Conservation (phyloP, 768 basidiomycete genomes). For the Piloderma croceum region DNA sequence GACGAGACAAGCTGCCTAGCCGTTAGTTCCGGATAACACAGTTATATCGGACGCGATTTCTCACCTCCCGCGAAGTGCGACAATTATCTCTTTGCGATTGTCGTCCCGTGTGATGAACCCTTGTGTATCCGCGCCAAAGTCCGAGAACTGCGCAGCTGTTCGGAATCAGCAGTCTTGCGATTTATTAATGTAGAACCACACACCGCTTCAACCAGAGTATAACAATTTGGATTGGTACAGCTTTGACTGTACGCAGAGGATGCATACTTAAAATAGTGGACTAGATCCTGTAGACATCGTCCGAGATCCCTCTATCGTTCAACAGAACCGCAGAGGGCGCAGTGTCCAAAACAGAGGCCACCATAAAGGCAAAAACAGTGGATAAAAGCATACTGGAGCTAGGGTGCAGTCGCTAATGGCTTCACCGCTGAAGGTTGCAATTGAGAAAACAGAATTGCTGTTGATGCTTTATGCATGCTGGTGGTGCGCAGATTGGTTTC, state of each 20-base stretch:
- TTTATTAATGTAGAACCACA: conserved; percentile 1
- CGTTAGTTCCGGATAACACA: background rate
- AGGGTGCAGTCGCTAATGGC: no score
- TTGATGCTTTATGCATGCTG: no score
- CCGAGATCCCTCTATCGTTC: background rate
- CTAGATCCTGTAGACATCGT: conserved; percentile 33
- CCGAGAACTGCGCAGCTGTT: conserved; percentile 32
- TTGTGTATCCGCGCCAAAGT: conserved; percentile 37
- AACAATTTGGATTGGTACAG: conserved; percentile 48
- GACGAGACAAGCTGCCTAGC: background rate
- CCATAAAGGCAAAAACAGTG: background rate
- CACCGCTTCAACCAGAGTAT: conserved; percentile 34
- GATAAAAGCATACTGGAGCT: background rate
- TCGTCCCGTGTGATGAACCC: conserved; percentile 49
- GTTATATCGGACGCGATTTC: background rate
- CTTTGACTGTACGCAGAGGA: conserved; percentile 42
- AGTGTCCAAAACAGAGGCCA: conserved; percentile 7
- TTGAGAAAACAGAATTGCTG: no score
- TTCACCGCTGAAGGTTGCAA: no score
- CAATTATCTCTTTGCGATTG: conserved; percentile 39
- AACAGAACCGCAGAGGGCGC: background rate
- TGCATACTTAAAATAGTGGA: conserved; percentile 53
- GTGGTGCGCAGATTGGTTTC: no score
- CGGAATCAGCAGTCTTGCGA: background rate
- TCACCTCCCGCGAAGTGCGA: conserved; percentile 48